Percentiles rank a stretch among this genome's conserved stretches.
phyloP scores from a whole-genome alignment of 257 asterid species.

The Solanum microdontum region DNA sequence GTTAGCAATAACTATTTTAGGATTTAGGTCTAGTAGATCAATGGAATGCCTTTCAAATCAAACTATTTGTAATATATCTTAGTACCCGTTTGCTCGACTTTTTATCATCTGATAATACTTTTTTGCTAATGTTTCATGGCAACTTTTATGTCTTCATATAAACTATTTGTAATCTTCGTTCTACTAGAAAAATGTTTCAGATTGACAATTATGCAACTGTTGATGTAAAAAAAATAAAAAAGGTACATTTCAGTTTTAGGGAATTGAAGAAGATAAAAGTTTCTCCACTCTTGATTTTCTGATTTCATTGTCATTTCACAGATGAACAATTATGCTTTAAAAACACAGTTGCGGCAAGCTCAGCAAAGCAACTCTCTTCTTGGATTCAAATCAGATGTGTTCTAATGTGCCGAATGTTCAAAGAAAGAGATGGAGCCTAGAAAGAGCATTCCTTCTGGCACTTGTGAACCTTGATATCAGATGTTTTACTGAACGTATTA shows the following conservation, averaged over 20 bases:
- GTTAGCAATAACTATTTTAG: neutral
- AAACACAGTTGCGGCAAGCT: conserved; percentile 53
- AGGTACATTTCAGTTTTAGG: neutral
- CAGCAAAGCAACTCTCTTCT: conserved; percentile 44
- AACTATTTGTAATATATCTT: neutral
- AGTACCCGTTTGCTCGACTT: neutral
- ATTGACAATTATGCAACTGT: neutral
- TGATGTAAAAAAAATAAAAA: neutral
- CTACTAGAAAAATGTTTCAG: neutral
- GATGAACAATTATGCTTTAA: conserved; percentile 66
- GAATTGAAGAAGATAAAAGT: neutral
- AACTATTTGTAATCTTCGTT: neutral
- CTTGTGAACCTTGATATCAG: neutral
- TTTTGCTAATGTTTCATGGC: neutral
- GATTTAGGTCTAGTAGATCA: neutral
- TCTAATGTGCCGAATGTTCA: conserved; percentile 4
- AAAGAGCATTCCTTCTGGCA: neutral
- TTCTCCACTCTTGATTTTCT: neutral
- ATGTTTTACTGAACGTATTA: neutral
- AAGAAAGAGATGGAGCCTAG: neutral
- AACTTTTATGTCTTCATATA: neutral
- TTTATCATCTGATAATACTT: neutral
- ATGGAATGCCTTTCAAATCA: neutral
- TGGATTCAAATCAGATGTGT: conserved; percentile 63
- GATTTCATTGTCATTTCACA: conserved; percentile 18